A percentile compares a stretch with the other conserved stretches of the same genome.
phyloP scores from a whole-genome alignment of 257 asterid species.

The Primulina tabacum region DNA sequence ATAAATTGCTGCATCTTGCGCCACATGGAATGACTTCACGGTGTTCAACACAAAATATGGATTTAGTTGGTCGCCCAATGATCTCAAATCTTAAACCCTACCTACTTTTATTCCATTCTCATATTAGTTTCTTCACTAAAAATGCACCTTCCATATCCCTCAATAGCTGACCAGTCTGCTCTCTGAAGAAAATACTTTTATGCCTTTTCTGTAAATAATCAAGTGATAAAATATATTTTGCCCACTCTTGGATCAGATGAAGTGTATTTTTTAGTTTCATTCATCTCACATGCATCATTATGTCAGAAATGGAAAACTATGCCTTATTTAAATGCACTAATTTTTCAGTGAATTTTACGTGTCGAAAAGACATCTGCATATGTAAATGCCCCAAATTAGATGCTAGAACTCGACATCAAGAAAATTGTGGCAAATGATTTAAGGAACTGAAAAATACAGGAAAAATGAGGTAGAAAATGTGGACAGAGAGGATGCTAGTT shows the following conservation, averaged over 20 bases:
- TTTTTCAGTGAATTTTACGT: constrained; percentile 5
- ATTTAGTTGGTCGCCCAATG: not conserved
- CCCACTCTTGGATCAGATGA: not conserved
- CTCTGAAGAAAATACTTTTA: not conserved
- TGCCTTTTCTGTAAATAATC: not conserved
- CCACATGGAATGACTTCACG: not conserved
- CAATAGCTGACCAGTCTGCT: not conserved
- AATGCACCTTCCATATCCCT: not conserved
- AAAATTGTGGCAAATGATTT: not conserved
- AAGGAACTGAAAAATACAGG: not conserved
- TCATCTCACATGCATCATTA: not conserved
- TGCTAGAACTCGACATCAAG: not conserved
- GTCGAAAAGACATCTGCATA: not conserved
- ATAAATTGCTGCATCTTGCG: not conserved
- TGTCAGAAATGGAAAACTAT: not conserved
- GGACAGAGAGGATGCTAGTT: not conserved
- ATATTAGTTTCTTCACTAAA: not conserved
- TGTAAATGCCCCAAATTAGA: too few relatives aligned
- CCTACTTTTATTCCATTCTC: not conserved
- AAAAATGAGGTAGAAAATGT: not conserved
- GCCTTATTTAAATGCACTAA: not conserved
- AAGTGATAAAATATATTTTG: not conserved
- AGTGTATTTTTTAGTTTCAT: not conserved
- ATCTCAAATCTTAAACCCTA: constrained; percentile 16
- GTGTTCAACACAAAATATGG: not conserved